These are phyloP conservation scores for Elsinoe fawcettii DNA, from an alignment of 2,329 filamentous ascomycete genomes.

Conservation along the genomic window DNA sequence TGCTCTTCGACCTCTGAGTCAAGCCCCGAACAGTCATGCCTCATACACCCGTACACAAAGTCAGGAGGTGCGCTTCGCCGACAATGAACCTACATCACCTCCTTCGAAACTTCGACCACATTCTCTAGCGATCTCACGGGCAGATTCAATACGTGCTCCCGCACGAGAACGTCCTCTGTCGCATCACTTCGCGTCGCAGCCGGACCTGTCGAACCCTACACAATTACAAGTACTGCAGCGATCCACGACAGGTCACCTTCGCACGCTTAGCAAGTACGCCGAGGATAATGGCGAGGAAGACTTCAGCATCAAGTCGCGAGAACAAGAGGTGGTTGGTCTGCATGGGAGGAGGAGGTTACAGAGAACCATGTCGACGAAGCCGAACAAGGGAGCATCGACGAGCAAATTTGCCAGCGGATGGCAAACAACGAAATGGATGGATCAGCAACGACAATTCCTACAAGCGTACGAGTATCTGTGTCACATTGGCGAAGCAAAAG, in stretches of 20 bases:
- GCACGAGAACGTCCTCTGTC: conserved; percentile 20
- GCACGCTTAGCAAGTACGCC: conserved; percentile 76
- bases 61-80: conserved; percentile 18
- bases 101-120: conserved; percentile 24
- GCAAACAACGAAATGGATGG: conserved; percentile 93
- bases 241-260: conserved; percentile 82
- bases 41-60: conserved; percentile 18
- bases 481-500: conserved; percentile 96
- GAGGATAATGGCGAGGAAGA: conserved; percentile 68
- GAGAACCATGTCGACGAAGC: conserved; percentile 50
- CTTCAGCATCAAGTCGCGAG: conserved; percentile 67
- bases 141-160: conserved; percentile 31
- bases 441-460: conserved; percentile 91
- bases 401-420: conserved; percentile 42
- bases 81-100: conserved; percentile 21
- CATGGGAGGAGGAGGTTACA: conserved; percentile 78
- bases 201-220: conserved; percentile 39
- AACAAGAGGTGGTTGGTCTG: conserved; percentile 80
- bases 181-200: conserved; percentile 26
- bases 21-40: conserved; percentile 17
- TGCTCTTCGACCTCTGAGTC: conserved; percentile 18
- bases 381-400: conserved; percentile 38
- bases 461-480: conserved; percentile 98
- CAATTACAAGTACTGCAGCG: conserved; percentile 77
- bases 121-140: conserved; percentile 28